phyloP scores from a whole-genome alignment of 371 early-diverging fungal species.

The Lichtheimia corymbifera region DNA sequence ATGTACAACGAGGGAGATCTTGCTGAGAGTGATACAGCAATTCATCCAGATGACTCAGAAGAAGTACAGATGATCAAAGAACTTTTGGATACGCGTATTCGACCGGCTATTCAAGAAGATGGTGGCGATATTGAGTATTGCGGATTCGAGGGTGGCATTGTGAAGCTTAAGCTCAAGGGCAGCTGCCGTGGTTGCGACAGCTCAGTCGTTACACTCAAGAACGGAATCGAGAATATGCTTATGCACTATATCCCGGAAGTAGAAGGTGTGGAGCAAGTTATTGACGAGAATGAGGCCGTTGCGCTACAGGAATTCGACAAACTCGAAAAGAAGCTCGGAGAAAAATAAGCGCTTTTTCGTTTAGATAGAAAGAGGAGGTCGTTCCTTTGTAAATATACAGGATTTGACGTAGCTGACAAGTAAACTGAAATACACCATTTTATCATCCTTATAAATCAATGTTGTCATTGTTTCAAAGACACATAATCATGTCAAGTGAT shows the following conservation, averaged over 20 bases:
- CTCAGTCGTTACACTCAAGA: slow-evolving; percentile 88
- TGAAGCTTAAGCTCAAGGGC: slow-evolving; percentile 91
- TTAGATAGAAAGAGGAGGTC: too few species aligned
- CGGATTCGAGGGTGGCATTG: slow-evolving; percentile 87
- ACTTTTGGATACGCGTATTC: slow-evolving; percentile 90
- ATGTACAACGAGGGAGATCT: slow-evolving; percentile 55
- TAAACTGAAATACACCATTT: too few species aligned
- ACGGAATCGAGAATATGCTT: slow-evolving; percentile 98
- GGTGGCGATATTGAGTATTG: slow-evolving; percentile 97
- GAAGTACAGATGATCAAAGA: slow-evolving; percentile 97
- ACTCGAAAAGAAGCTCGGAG: slow-evolving; percentile 41
- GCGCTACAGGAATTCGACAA: slow-evolving; percentile 55
- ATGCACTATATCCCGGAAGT: slow-evolving; percentile 98
- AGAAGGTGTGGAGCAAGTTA: slow-evolving; percentile 87
- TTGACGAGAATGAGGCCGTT: slow-evolving; percentile 51
- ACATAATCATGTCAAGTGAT: too few species aligned
- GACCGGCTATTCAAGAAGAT: slow-evolving; percentile 97
- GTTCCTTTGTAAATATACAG: too few species aligned
- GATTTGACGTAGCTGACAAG: too few species aligned
- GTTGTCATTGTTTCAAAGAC: too few species aligned
- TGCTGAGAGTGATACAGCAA: slow-evolving; percentile 67
- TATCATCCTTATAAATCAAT: too few species aligned
- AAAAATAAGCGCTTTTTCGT: slow-evolving; percentile 18
- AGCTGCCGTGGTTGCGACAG: slow-evolving; percentile 94
- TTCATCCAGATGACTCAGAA: slow-evolving; percentile 83